Evolutionary conservation across 306 rosid species (phyloP), one percentile per base, ranked within the genome.

Genomic region (Ceratonia siliqua): DNA sequence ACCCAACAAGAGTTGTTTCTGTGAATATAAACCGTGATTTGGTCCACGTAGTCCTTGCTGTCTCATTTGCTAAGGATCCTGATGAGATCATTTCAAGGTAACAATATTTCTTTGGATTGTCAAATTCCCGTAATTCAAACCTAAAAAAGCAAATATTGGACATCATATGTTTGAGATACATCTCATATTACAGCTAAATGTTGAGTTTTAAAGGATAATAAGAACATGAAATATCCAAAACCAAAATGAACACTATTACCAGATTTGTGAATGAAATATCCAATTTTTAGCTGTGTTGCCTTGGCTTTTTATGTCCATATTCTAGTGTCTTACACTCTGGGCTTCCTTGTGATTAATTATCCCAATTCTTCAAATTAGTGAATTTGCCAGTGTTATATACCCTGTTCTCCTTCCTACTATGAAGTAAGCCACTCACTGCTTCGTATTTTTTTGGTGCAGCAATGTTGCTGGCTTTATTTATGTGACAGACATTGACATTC

Each of bases 71-170:
- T 35, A 89, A 87, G 82, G 96, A 89, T 78, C 96, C 96, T 33
- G 99, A 94, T 48, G 89, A 94, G 85, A 90, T 94, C 50, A 85
- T 94, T 77, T 88, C 99, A 25, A 90, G 99, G 97, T 94, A 82
- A 83, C 64, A 24, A 35, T 48, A 25, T 24, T 66, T 24, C 36
- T 68, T 70, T 65, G 63, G 43, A 77, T 52, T 49, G 41, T 57
- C 39, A 3, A 39, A 22, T 24, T 64, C 35, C 79, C 46, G 21
- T 42, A 5, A 56, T 22, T 71, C 14, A 25, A 62, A 42, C 53
- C 13, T 66, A 13, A 24, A 11, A 17, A 56, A 24, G 28, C 38
- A 41, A 46, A 24, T 64, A 22, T 33, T 35, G 9, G 8, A 52
- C 28, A 56, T 72, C 43, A 53, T 24, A 2, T 71, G 54, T 7